A percentile compares a stretch with the other conserved stretches of the same genome.
Conservation (phyloP, 1,284 basidiomycete species). For the Peniophora sp. region DNA sequence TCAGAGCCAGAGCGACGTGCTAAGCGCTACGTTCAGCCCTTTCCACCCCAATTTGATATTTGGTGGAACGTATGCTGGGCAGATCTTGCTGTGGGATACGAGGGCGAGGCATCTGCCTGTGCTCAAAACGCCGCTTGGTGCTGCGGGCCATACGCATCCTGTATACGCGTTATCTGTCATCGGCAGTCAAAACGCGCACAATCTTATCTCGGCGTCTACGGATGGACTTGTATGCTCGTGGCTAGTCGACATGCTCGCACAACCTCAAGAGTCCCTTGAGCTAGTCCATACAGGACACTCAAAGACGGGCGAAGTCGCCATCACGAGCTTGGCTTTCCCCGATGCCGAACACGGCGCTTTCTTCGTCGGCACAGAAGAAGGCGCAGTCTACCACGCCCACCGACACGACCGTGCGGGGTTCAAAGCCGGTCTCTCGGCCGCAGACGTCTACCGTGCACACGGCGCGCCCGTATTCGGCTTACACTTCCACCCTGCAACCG, state of each 20-base stretch:
- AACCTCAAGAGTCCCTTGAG: slow-evolving; percentile 91
- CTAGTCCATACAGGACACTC: slow-evolving; percentile 81
- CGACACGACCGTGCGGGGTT: slow-evolving; percentile 93
- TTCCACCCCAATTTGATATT: slow-evolving; percentile 97
- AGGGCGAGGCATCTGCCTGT: slow-evolving; percentile 92
- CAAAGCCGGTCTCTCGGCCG: slow-evolving; percentile 89
- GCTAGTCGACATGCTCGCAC: slow-evolving; percentile 97
- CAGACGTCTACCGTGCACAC: slow-evolving; percentile 89
- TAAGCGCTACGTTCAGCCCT: slow-evolving; percentile 93
- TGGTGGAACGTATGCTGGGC: slow-evolving; percentile 96
- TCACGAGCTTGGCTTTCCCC: slow-evolving; percentile 89
- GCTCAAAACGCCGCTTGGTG: slow-evolving; percentile 91
- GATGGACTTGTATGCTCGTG: slow-evolving; percentile 97
- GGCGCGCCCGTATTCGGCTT: slow-evolving; percentile 90
- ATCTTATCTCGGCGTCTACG: slow-evolving; percentile 90
- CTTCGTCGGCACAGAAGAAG: slow-evolving; percentile 97
- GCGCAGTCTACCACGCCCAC: slow-evolving; percentile 91
- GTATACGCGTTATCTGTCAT: slow-evolving; percentile 97
- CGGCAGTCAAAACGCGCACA: slow-evolving; percentile 97
- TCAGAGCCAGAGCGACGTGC: slow-evolving; percentile 95
- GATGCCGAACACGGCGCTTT: slow-evolving; percentile 94
- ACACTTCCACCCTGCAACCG: slow-evolving; percentile 88
- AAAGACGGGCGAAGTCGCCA: slow-evolving; percentile 93
- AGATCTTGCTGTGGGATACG: slow-evolving; percentile 99
- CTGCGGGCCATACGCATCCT: slow-evolving; percentile 94